These are phyloP conservation scores for Ceratobasidium sp. DNA, from an alignment of 1,284 basidiomycete genomes.

Conservation along the genomic window DNA sequence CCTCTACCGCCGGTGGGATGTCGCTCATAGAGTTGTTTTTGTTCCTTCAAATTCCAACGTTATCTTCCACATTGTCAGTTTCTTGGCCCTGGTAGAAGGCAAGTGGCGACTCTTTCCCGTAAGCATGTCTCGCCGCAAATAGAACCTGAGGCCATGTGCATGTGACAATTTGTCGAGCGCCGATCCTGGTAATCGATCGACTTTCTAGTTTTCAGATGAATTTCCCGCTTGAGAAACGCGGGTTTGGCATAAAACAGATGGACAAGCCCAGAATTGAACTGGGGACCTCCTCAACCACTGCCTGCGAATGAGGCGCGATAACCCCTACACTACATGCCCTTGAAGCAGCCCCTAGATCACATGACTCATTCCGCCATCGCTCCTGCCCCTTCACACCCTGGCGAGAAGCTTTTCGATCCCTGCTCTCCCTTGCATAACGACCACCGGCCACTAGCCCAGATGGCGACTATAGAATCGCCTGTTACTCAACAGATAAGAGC, in stretches of 20 bases:
- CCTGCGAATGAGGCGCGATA: slow-evolving; percentile 34
- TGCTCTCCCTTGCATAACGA: background rate
- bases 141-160: too few species aligned
- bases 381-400: background rate
- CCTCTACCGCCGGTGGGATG: too few species aligned
- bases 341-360: background rate
- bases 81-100: too few species aligned
- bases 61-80: too few species aligned
- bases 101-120: too few species aligned
- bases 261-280: slow-evolving; percentile 33
- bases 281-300: slow-evolving; percentile 7
- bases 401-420: slow-evolving; percentile 2
- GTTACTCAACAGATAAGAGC: slow-evolving; percentile 44
- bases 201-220: too few species aligned
- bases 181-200: too few species aligned
- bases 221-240: too few species aligned
- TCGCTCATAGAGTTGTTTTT: too few species aligned
- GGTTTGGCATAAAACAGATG: background rate
- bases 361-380: background rate
- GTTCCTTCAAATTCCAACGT: too few species aligned
- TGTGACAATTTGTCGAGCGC: too few species aligned
- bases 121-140: too few species aligned
- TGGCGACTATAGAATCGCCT: slow-evolving; percentile 42
- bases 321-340: slow-evolving; percentile 32
- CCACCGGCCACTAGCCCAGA: background rate